Evolutionary conservation across 2,329 filamentous ascomycete genomes (phyloP).

Genomic region (Alternaria postmessia): DNA sequence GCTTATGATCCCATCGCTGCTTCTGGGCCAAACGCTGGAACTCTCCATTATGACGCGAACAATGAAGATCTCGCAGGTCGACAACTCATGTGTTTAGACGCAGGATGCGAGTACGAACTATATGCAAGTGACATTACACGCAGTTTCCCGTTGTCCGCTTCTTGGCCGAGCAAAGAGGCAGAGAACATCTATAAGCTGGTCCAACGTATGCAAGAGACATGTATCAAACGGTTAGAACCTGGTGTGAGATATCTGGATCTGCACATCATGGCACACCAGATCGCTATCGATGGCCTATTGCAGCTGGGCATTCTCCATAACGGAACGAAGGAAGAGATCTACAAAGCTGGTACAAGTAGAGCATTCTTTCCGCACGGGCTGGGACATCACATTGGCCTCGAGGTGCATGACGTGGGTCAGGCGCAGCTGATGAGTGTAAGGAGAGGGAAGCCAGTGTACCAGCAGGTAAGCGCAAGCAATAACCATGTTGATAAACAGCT

Average conservation of each 20-base stretch:
- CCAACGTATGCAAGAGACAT: constrained; percentile 79
- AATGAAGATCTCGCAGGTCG: constrained; percentile 73
- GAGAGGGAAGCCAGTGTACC: constrained; percentile 29
- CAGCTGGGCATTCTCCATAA: constrained; percentile 75
- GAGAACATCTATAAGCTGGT: constrained; percentile 80
- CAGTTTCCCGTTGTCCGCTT: constrained; percentile 79
- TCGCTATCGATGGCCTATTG: constrained; percentile 76
- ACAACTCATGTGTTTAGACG: constrained; percentile 83
- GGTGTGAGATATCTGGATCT: constrained; percentile 76
- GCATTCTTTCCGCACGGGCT: constrained; percentile 93
- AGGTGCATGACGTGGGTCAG: constrained; percentile 76
- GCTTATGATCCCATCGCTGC: constrained; percentile 91
- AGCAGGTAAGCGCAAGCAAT: constrained; percentile 29
- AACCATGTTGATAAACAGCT: constrained; percentile 1
- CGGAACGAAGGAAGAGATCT: constrained; percentile 72
- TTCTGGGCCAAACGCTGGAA: constrained; percentile 80
- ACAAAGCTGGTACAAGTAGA: constrained; percentile 79
- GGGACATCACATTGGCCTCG: constrained; percentile 90
- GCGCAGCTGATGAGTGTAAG: constrained; percentile 45
- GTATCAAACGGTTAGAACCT: constrained; percentile 72
- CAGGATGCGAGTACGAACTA: constrained; percentile 82
- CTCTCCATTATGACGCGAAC: constrained; percentile 87
- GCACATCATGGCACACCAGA: constrained; percentile 74
- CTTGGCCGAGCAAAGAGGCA: constrained; percentile 72
- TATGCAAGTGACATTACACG: constrained; percentile 93